phyloP scores from a whole-genome alignment of 768 basidiomycete genomes.

The Cantharellus anzutake region DNA sequence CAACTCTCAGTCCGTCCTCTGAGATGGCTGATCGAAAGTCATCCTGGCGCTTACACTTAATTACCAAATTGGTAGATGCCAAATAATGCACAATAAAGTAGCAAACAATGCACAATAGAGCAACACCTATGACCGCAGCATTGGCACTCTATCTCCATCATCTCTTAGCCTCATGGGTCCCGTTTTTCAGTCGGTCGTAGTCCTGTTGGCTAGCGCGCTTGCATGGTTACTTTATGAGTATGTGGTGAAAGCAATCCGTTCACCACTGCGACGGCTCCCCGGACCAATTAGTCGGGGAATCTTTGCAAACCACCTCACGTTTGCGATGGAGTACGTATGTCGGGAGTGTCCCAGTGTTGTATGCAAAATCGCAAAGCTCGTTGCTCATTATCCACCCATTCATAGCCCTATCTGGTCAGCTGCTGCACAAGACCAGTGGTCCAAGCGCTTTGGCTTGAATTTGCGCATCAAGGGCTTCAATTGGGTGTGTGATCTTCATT shows the following conservation, averaged over 20 bases:
- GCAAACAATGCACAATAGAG: too few species aligned
- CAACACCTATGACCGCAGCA: too few species aligned
- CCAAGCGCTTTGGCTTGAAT: slow-evolving; percentile 41
- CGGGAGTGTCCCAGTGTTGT: slow-evolving; percentile 17
- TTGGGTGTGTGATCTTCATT: slow-evolving; percentile 26
- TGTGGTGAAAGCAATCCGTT: slow-evolving; percentile 26
- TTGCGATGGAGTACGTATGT: slow-evolving; percentile 34
- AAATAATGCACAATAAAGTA: too few species aligned
- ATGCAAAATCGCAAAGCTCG: not conserved
- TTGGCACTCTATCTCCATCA: not conserved
- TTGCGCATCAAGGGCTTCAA: slow-evolving; percentile 8
- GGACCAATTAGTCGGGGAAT: slow-evolving; percentile 36
- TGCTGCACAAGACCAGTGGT: slow-evolving; percentile 16
- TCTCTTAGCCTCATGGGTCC: not conserved
- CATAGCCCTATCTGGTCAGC: slow-evolving; percentile 2
- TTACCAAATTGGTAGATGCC: too few species aligned
- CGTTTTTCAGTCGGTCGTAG: not conserved
- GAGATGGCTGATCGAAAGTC: too few species aligned
- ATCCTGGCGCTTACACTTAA: too few species aligned
- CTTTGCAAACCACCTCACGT: slow-evolving; percentile 34
- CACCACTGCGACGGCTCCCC: slow-evolving; percentile 34
- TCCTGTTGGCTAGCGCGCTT: not conserved
- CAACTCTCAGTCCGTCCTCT: too few species aligned
- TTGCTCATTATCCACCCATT: not conserved
- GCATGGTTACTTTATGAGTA: slow-evolving; percentile 1